phyloP scores from a whole-genome alignment of 2,329 filamentous ascomycete species.

The Colletotrichum coccodes region DNA sequence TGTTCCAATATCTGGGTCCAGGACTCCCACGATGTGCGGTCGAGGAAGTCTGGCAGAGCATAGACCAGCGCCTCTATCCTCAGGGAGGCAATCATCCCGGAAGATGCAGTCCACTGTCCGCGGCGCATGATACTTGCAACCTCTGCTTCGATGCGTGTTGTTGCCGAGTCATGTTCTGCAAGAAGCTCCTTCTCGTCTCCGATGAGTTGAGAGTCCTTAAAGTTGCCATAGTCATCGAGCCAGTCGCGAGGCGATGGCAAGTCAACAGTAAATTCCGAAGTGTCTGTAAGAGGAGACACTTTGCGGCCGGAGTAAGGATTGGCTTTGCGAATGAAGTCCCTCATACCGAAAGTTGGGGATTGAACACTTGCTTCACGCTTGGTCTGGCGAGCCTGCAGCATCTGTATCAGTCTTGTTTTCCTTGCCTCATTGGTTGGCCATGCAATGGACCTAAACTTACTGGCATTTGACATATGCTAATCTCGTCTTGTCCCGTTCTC shows the following conservation, averaged over 20 bases:
- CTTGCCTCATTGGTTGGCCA: too few relatives aligned
- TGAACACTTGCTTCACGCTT: not conserved
- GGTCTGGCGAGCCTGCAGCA: not conserved
- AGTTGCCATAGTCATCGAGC: not conserved
- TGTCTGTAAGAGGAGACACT: not conserved
- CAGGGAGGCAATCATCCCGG: not conserved
- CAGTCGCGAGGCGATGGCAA: not conserved
- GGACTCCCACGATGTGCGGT: not conserved
- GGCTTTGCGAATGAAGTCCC: not conserved
- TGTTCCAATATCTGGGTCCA: not conserved
- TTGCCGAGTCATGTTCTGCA: not conserved
- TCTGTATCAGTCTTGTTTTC: too few relatives aligned
- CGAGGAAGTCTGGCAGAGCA: not conserved
- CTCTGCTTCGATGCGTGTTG: not conserved
- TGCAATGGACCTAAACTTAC: not conserved
- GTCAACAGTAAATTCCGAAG: not conserved
- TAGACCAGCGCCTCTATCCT: not conserved
- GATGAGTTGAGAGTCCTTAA: not conserved
- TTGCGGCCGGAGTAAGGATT: not conserved
- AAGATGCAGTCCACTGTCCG: not conserved
- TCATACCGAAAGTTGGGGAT: not conserved
- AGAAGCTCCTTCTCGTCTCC: not conserved
- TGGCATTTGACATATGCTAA: not conserved
- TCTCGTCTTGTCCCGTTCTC: not conserved
- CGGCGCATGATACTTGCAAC: not conserved